Percentiles rank a stretch among this genome's conserved stretches.
Conservation (phyloP, 2,329 filamentous ascomycete genomes). For the Elsinoe arachidis region DNA sequence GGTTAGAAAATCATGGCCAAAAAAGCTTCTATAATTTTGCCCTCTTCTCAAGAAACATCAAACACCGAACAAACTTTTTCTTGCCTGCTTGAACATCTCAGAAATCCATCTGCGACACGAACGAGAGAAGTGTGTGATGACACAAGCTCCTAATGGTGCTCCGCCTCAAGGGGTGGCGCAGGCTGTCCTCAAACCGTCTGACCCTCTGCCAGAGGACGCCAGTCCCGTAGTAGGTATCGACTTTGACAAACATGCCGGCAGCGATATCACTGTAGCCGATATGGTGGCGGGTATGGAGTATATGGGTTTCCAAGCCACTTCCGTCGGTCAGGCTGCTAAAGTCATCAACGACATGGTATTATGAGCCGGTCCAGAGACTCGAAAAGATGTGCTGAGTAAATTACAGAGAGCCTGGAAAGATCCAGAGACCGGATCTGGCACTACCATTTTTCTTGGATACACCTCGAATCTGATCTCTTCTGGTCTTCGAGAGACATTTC, state of each 20-base stretch:
- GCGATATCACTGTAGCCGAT: conserved; percentile 75
- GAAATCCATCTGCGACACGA: not conserved
- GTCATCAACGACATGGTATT: conserved; percentile 93
- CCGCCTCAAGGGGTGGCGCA: conserved; percentile 49
- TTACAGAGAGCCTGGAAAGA: conserved; percentile 68
- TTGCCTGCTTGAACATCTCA: not conserved
- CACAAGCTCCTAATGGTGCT: conserved; percentile 24
- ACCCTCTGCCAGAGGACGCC: conserved; percentile 69
- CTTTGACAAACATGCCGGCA: conserved; percentile 70
- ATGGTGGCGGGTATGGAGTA: conserved; percentile 70
- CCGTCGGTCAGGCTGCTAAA: conserved; percentile 75
- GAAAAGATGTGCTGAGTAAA: not conserved
- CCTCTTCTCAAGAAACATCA: not conserved
- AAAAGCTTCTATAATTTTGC: not conserved
- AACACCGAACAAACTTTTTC: not conserved
- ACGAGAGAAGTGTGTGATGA: not conserved
- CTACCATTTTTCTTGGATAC: conserved; percentile 95
- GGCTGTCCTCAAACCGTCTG: conserved; percentile 78
- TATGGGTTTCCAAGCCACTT: conserved; percentile 78
- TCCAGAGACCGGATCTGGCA: conserved; percentile 65
- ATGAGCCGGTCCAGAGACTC: not conserved
- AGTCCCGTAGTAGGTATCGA: conserved; percentile 82
- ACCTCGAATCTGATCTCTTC: conserved; percentile 97
- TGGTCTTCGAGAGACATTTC: conserved; percentile 79
- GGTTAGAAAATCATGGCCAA: not conserved